These are phyloP conservation scores for Physcomitrellopsis africana DNA, from an alignment of 225 moss, liverwort and hornwort genomes.

Conservation along the genomic window DNA sequence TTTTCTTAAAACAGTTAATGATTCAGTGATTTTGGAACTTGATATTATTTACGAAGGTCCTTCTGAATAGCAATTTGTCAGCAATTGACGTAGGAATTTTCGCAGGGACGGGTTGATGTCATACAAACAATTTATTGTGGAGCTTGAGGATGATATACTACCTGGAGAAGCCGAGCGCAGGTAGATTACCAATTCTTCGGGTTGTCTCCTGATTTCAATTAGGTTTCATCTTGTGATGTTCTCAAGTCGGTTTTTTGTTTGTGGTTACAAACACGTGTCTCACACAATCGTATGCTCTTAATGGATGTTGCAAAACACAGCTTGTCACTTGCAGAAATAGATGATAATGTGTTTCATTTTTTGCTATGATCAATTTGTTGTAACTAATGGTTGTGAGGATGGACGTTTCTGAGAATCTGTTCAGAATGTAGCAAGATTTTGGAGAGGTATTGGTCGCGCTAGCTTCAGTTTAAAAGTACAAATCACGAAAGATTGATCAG, in stretches of 20 bases:
- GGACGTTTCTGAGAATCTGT: conserved; percentile 1
- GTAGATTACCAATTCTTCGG: conserved; percentile 36
- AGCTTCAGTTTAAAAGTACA: background rate
- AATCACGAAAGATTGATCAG: background rate
- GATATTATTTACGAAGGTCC: background rate
- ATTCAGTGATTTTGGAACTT: background rate
- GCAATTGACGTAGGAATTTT: background rate
- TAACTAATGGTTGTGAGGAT: background rate
- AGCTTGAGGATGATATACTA: conserved; percentile 96
- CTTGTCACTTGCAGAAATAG: background rate
- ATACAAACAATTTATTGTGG: conserved; percentile 97
- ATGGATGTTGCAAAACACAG: conserved; percentile 1
- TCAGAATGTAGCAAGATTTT: conserved; percentile 18
- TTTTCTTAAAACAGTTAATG: background rate
- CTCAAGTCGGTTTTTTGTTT: background rate
- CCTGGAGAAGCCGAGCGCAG: conserved; percentile 99
- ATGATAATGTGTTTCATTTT: conserved; percentile 13
- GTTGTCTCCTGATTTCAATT: conserved; percentile 9
- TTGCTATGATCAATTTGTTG: conserved; percentile 2
- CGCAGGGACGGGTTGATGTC: conserved; percentile 99
- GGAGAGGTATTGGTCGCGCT: background rate
- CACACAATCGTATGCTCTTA: background rate
- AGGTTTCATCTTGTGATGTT: background rate
- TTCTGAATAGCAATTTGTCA: too few species aligned
- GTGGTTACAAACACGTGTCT: background rate